A percentile compares a stretch with the other conserved stretches of the same genome.
Evolutionary conservation across 2,329 filamentous ascomycete species (phyloP).

Genomic region (Seiridium cupressi): DNA sequence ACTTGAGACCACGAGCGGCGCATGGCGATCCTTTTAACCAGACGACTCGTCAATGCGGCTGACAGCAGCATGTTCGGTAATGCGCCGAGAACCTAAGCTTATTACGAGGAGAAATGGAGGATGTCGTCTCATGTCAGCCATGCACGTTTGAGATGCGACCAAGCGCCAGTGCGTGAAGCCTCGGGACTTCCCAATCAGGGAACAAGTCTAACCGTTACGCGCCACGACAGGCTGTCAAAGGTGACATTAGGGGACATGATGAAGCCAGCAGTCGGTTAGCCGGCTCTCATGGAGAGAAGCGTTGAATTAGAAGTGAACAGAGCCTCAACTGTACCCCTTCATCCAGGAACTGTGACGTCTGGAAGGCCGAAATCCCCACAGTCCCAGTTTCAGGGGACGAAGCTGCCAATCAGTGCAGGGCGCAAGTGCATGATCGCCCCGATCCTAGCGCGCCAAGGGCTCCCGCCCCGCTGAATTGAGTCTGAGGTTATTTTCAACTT

Average conservation of each 20-base stretch:
- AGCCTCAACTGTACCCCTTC: not conserved
- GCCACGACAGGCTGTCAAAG: not conserved
- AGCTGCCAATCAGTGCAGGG: not conserved
- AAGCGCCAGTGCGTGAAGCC: not conserved
- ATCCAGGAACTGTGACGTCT: not conserved
- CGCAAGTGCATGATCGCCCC: not conserved
- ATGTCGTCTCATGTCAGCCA: not conserved
- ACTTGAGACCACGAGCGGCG: not conserved
- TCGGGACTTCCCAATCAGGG: not conserved
- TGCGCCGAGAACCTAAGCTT: not conserved
- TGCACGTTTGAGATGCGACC: constrained; percentile 1
- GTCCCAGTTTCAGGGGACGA: constrained; percentile 6
- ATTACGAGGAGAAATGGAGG: not conserved
- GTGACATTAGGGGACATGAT: not conserved
- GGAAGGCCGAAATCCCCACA: constrained; percentile 1
- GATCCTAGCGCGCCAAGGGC: not conserved
- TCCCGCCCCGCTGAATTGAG: not conserved
- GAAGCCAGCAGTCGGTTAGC: not conserved
- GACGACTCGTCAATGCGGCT: not conserved
- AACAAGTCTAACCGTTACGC: not conserved
- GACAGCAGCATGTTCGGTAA: not conserved
- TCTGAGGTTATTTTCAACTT: constrained; percentile 3
- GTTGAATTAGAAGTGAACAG: not conserved
- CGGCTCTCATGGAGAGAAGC: not conserved
- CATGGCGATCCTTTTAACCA: constrained; percentile 2